Percentiles rank a stretch among this genome's conserved stretches.
These are phyloP conservation scores for Emmonsiellopsis sp. DNA, from an alignment of 2,329 filamentous ascomycete species.

Conservation along the genomic window DNA sequence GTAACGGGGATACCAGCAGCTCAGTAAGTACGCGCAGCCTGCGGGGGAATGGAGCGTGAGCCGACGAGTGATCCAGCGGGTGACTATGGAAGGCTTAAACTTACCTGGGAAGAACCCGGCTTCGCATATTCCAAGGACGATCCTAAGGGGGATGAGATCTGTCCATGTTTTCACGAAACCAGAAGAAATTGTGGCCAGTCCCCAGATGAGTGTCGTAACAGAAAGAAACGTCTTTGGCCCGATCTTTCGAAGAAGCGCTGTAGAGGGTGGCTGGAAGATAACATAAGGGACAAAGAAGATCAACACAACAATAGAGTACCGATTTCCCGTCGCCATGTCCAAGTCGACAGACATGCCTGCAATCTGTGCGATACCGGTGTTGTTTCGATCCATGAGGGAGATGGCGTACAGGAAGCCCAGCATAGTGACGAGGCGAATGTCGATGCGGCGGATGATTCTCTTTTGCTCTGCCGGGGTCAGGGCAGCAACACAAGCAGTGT, in stretches of 20 bases:
- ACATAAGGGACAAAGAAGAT: slow-evolving; percentile 69
- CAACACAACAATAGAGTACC: slow-evolving; percentile 53
- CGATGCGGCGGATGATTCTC: slow-evolving; percentile 60
- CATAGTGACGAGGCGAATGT: slow-evolving; percentile 54
- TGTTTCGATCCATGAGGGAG: slow-evolving; percentile 70
- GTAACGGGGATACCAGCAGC: not conserved
- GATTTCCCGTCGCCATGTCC: slow-evolving; percentile 17
- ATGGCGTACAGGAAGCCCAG: slow-evolving; percentile 63
- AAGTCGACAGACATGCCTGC: slow-evolving; percentile 40
- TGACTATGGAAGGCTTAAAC: slow-evolving; percentile 58
- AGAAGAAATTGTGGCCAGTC: slow-evolving; percentile 16
- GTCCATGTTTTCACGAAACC: slow-evolving; percentile 20
- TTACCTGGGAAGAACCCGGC: slow-evolving; percentile 57
- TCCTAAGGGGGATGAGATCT: slow-evolving; percentile 15
- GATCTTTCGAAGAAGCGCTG: slow-evolving; percentile 56
- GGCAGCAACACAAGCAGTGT: no score
- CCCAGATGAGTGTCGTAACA: slow-evolving; percentile 14
- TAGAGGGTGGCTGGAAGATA: slow-evolving; percentile 62
- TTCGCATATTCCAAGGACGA: slow-evolving; percentile 55
- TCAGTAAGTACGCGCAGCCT: not conserved
- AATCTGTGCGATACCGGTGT: slow-evolving; percentile 63
- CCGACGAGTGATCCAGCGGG: slow-evolving; percentile 56
- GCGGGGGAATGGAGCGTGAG: not conserved
- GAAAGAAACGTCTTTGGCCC: slow-evolving; percentile 34
- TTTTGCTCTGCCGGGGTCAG: slow-evolving; percentile 44